Percentiles rank a stretch among this genome's conserved stretches.
Evolutionary conservation across 129 eudicot genomes (phyloP).

Genomic region (Escallonia rubra): DNA sequence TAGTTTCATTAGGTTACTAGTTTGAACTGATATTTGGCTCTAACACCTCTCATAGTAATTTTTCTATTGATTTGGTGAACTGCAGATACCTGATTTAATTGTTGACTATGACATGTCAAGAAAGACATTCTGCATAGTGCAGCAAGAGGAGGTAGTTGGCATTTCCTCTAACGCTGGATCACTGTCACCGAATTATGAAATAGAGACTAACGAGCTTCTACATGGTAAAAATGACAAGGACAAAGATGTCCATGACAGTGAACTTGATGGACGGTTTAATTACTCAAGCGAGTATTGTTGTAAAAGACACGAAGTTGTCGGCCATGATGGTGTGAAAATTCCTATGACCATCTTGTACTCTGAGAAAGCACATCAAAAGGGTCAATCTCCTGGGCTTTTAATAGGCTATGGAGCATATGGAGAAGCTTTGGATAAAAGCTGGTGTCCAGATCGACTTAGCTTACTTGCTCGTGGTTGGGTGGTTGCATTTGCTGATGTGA

Average conservation of each 20-base stretch:
- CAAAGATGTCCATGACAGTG: constrained; percentile 13
- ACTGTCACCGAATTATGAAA: constrained; percentile 15
- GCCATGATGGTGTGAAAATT: constrained; percentile 59
- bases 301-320: constrained; percentile 56
- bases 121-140: constrained; percentile 46
- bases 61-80: neutral
- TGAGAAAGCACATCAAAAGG: constrained; percentile 41
- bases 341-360: constrained; percentile 82
- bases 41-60: neutral
- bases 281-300: constrained; percentile 50
- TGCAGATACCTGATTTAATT: constrained; percentile 78
- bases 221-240: constrained; percentile 8
- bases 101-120: constrained; percentile 79
- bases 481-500: constrained; percentile 92
- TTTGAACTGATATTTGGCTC: constrained; percentile 3
- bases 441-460: constrained; percentile 75
- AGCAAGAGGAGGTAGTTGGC: constrained; percentile 68
- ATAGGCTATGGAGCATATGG: constrained; percentile 93
- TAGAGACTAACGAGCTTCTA: neutral
- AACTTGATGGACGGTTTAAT: constrained; percentile 36
- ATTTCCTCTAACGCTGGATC: constrained; percentile 10
- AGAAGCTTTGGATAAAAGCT: constrained; percentile 69
- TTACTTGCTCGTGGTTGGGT: constrained; percentile 93
- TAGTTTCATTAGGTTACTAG: neutral
- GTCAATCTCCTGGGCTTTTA: constrained; percentile 70